phyloP scores from a whole-genome alignment of 257 asterid genomes.

The Scutellaria minor region DNA sequence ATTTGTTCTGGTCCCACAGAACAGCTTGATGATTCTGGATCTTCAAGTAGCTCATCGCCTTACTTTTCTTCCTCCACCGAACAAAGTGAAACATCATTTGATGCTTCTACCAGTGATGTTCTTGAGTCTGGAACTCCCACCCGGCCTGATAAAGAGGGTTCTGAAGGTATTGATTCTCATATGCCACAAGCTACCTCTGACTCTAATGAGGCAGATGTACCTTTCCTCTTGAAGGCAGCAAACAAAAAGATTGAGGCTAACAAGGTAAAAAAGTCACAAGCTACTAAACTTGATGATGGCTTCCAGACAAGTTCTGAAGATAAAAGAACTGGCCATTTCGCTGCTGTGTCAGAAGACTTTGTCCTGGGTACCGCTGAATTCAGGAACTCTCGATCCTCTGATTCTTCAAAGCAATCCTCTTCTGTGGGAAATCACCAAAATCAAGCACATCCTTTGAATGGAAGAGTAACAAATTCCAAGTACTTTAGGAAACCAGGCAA shows the following conservation, averaged over 20 bases:
- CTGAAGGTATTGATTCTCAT: constrained; percentile 32
- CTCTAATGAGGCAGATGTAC: constrained; percentile 38
- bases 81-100: constrained; percentile 41
- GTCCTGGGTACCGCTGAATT: constrained; percentile 26
- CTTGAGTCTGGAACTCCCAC: constrained; percentile 32
- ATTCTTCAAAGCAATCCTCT: constrained; percentile 29
- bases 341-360: constrained; percentile 19
- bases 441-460: constrained; percentile 30
- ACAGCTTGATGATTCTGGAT: constrained; percentile 38
- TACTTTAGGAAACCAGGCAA: constrained; percentile 37
- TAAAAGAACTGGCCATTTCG: constrained; percentile 16
- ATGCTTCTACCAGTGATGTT: constrained; percentile 44
- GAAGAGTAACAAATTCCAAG: constrained; percentile 36
- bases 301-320: constrained; percentile 28
- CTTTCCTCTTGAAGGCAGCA: constrained; percentile 15
- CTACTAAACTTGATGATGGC: constrained; percentile 33
- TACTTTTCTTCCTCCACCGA: constrained; percentile 40
- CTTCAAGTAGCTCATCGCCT: constrained; percentile 41
- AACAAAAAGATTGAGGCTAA: constrained; percentile 21
- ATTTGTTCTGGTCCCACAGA: constrained; percentile 28
- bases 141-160: constrained; percentile 28
- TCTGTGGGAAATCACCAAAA: constrained; percentile 26
- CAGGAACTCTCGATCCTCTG: constrained; percentile 30
- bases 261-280: constrained; percentile 7
- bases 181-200: constrained; percentile 31